These are phyloP conservation scores for Physcomitrium patens DNA, from an alignment of 225 moss, liverwort and hornwort genomes.

Conservation along the genomic window DNA sequence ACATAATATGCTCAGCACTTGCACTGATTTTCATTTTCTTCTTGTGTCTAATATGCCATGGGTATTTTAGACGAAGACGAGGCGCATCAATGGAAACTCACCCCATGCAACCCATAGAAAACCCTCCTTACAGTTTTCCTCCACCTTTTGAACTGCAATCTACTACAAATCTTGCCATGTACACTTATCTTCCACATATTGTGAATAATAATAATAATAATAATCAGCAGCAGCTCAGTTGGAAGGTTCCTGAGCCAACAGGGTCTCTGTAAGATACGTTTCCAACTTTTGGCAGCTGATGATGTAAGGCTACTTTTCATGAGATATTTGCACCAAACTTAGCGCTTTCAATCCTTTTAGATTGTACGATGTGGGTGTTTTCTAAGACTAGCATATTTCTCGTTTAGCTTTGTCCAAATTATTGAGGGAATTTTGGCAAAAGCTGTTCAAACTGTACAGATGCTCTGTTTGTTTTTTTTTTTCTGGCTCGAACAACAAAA, in stretches of 20 bases:
- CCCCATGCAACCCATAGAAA: constrained; percentile 24
- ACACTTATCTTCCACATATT: constrained; percentile 26
- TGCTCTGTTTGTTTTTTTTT: too few species aligned
- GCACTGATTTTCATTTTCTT: constrained; percentile 19
- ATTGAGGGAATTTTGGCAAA: too few species aligned
- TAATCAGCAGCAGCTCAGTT: not conserved
- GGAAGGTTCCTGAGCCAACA: constrained; percentile 28
- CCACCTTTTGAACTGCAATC: not conserved
- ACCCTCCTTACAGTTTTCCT: constrained; percentile 21
- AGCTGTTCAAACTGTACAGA: too few species aligned
- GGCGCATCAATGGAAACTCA: not conserved
- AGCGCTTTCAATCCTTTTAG: not conserved
- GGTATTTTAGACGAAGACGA: not conserved
- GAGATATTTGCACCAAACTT: not conserved
- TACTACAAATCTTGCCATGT: constrained; percentile 21
- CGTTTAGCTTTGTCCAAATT: too few species aligned
- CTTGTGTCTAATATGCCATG: constrained; percentile 26
- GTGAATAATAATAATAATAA: not conserved
- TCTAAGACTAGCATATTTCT: constrained; percentile 5
- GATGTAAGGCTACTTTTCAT: not conserved
- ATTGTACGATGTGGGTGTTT: constrained; percentile 23
- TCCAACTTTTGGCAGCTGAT: not conserved
- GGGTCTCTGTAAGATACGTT: constrained; percentile 22
- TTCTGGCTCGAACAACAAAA: too few species aligned
- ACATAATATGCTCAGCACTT: not conserved